phyloP scores from a whole-genome alignment of 805 yeast species.

The Yarrowia alimentaria region DNA sequence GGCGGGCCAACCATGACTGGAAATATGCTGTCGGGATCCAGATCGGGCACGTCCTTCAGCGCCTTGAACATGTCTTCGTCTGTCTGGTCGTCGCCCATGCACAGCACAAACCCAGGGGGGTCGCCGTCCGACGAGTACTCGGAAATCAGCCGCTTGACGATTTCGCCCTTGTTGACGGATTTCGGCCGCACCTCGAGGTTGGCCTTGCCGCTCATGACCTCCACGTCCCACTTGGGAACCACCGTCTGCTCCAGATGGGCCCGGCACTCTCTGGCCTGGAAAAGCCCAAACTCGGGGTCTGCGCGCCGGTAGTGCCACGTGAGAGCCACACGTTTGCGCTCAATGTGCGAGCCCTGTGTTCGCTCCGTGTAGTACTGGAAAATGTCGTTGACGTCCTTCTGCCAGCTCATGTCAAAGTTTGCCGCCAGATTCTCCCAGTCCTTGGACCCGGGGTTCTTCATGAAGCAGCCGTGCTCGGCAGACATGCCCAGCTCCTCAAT shows the following conservation, averaged over 20 bases:
- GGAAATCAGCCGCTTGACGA: constrained; percentile 73
- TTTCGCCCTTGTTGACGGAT: constrained; percentile 95
- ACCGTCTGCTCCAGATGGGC: constrained; percentile 60
- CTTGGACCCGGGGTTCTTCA: constrained; percentile 63
- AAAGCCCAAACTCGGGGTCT: constrained; percentile 89
- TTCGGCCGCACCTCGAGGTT: constrained; percentile 96
- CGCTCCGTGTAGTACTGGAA: constrained; percentile 75
- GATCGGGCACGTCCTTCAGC: constrained; percentile 44
- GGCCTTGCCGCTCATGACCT: constrained; percentile 96
- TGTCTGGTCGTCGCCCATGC: constrained; percentile 93
- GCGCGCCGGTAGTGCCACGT: constrained; percentile 98
- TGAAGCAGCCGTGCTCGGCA: constrained; percentile 97
- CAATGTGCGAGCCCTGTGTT: constrained; percentile 88
- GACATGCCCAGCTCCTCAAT: constrained; percentile 70
- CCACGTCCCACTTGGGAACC: constrained; percentile 70
- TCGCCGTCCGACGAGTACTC: constrained; percentile 42
- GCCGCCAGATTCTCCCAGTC: constrained; percentile 86
- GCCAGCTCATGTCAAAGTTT: constrained; percentile 91
- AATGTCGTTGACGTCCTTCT: constrained; percentile 69
- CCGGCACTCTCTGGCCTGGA: constrained; percentile 74
- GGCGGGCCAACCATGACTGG: constrained; percentile 95
- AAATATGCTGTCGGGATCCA: constrained; percentile 51
- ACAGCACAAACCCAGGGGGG: constrained; percentile 79
- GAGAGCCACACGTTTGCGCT: constrained; percentile 85
- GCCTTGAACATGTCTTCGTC: constrained; percentile 97